phyloP scores from a whole-genome alignment of 2,329 filamentous ascomycete species.

The Blastomyces percursus region DNA sequence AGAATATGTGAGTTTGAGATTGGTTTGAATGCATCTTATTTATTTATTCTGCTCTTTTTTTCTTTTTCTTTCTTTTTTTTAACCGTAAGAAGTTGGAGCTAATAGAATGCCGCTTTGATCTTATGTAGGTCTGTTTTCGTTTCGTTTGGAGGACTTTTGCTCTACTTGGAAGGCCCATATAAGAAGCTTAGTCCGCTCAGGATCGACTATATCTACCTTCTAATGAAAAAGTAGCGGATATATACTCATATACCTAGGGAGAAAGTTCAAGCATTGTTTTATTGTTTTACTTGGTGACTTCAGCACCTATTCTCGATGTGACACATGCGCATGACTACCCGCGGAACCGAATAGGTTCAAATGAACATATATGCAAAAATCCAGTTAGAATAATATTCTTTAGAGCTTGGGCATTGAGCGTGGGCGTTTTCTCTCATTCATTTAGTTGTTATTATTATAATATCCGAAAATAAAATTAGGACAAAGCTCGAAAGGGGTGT shows the following conservation, averaged over 20 bases:
- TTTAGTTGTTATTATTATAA: neutral
- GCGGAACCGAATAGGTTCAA: neutral
- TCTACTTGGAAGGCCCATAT: constrained; percentile 86
- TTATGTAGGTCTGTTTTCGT: constrained; percentile 71
- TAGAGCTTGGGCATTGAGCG: constrained; percentile 27
- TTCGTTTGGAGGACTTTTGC: constrained; percentile 83
- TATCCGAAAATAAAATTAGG: constrained; percentile 19
- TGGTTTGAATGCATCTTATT: neutral
- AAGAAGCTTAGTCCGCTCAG: constrained; percentile 87
- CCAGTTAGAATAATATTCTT: constrained; percentile 18
- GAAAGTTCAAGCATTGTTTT: neutral
- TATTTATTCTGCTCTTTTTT: neutral
- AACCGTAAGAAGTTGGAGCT: neutral
- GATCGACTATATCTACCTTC: constrained; percentile 86
- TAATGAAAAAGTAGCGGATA: constrained; percentile 70
- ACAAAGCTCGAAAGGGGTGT: neutral
- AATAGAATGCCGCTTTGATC: constrained; percentile 20
- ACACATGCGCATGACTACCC: neutral
- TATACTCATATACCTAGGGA: neutral
- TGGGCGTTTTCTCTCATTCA: constrained; percentile 26
- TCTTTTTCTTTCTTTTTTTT: neutral
- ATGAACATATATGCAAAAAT: constrained; percentile 4
- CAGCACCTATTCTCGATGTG: neutral
- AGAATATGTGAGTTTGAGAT: constrained; percentile 63
- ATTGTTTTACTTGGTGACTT: neutral